Base-by-base conservation (phyloP, 2,329 filamentous ascomycete genomes). In the Paecilomyces fulvus region DNA sequence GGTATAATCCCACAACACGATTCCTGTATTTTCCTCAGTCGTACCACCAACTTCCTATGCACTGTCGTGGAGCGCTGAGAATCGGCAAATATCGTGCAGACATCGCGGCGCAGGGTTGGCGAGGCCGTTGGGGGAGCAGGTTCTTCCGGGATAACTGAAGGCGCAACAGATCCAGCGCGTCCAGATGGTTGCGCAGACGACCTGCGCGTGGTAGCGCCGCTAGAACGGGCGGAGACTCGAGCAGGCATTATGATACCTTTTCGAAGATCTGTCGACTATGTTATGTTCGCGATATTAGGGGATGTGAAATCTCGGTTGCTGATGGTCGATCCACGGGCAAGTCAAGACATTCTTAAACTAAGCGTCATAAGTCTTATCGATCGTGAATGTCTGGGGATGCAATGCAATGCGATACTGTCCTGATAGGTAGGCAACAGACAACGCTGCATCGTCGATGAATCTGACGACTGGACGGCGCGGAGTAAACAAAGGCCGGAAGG, bases 51-150 rank as follows among this genome's bases (percentile, higher is more conserved):
- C 70, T 97, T 97, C 58, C 92, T 81, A 70, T 99, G 94, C 1
- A 89, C 89, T 1, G 92, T 90, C 0, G 89, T 95, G 1, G 89
- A 95, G 64, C 87, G 86, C 72, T 99, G 94, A 31, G 92, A 91
- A 71, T 92, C 88, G 61, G 82, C 81, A 67, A 92, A 92, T 52
- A 90, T 80, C 55, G 80, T 75, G 68, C 86, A 88, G 54, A 96
- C 80, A 67, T 89, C 87, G 33, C 80, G 81, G 65, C 92, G 88
- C 63, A 96, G 76, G 14, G 81, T 82, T 57, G 83, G 64, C 12
- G 68, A 65, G 23, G 69, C 65, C 55, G 70, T 66, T 30, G 73
- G 73, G 23, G 70, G 59, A 14, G 70, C 57, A 11, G 72, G 70
- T 58, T 96, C 90, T 65, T 87, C 82, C 43, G 88, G 87, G n/a